Percentiles rank a stretch among this genome's conserved stretches.
phyloP scores from a whole-genome alignment of 306 rosid species.

The Potentilla sterilis region DNA sequence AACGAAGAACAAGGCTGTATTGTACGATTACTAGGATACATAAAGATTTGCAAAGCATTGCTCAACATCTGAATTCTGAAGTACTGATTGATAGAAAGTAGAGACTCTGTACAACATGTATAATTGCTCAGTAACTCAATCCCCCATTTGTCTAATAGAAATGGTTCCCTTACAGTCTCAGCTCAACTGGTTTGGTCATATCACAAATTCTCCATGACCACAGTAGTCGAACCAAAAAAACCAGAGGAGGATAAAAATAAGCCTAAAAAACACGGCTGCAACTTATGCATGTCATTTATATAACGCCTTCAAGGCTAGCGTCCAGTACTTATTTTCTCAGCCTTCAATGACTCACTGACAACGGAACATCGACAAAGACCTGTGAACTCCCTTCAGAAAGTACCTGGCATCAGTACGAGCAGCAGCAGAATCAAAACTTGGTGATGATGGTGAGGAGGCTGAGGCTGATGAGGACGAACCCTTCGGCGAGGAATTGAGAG shows the following conservation, averaged over 20 bases:
- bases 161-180: constrained; percentile 4
- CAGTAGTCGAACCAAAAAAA: constrained; percentile 8
- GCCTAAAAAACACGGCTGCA: constrained; percentile 9
- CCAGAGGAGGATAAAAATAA: not conserved
- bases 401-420: constrained; percentile 15
- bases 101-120: not conserved
- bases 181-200: constrained; percentile 10
- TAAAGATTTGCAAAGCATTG: not conserved
- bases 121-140: not conserved
- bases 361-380: constrained; percentile 30
- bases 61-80: not conserved
- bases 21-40: no score
- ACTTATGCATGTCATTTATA: not conserved
- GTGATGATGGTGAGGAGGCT: not conserved
- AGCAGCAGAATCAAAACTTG: constrained; percentile 11
- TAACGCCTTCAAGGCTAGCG: not conserved
- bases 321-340: not conserved
- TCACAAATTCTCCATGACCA: constrained; percentile 18
- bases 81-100: not conserved
- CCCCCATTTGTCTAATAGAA: not conserved
- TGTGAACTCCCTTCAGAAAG: constrained; percentile 31
- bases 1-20: not conserved
- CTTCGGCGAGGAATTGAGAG: constrained; percentile 10
- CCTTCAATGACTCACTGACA: constrained; percentile 10
- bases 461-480: constrained; percentile 6